phyloP scores from a whole-genome alignment of 768 basidiomycete species.

The Suillus subalutaceus region DNA sequence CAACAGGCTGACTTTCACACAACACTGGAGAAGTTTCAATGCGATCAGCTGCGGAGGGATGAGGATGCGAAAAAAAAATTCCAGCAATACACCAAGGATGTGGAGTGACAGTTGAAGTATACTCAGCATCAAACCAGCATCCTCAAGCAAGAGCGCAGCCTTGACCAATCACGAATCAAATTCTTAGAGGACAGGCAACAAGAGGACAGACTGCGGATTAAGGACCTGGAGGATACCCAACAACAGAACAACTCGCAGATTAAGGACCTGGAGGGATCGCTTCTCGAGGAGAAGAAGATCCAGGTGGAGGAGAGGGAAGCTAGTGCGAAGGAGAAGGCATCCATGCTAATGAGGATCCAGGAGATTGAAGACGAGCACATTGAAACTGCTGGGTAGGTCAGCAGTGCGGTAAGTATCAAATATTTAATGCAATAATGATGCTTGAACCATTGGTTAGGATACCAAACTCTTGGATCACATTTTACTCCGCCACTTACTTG shows the following conservation, averaged over 20 bases:
- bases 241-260: background rate
- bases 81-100: background rate
- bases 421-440: background rate
- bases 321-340: background rate
- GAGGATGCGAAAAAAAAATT: background rate
- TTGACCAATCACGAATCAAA: background rate
- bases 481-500: slow-evolving; percentile 6
- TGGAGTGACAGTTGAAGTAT: background rate
- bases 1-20: background rate
- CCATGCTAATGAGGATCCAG: background rate
- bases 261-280: background rate
- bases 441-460: background rate
- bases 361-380: slow-evolving; percentile 2
- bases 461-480: background rate
- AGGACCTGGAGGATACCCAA: background rate
- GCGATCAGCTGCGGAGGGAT: background rate
- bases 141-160: background rate
- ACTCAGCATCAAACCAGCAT: background rate
- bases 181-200: background rate
- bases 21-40: background rate
- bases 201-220: background rate
- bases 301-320: background rate
- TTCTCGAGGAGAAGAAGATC: background rate
- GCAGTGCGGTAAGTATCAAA: background rate
- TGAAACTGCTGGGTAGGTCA: background rate